Evolutionary conservation across 306 rosid species (phyloP), one percentile per base, ranked within the genome.

Genomic region (Carpinus fangiana): DNA sequence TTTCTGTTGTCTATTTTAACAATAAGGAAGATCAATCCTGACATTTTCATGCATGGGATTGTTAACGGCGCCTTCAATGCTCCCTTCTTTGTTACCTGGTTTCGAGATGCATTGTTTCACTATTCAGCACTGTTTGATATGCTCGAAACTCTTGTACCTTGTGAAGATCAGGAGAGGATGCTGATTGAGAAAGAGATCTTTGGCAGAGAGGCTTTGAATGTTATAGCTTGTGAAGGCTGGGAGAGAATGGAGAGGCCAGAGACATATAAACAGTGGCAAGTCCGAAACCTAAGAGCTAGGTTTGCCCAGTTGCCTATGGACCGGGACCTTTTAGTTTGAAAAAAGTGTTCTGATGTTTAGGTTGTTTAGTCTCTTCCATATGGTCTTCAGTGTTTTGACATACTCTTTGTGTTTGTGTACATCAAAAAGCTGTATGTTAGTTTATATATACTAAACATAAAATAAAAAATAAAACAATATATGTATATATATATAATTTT

Each of bases 191-290:
- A 76, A 68, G 98, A 90, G 81, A 84, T 96, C 59, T 82, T 96
- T 61, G 99, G 99, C 62, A 84, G 88, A 85, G 98, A 96, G 84
- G 96, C 98, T 60, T 76, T 96, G 77, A 96, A 96, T 79, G 98
- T 91, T 11, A 89, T 90, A 84, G 96, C 99, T 62, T 96, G 99
- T 80, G 99, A 96, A 86, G 99, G 99, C 23, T 90, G 88, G 70
- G 98, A 93, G 80, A 87, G 99, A 87, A 93, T 91, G 68, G 99
- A 96, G 86, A 88, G 99, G 76, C 98, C 99, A 3, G 99, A 96
- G 87, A 90, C 99, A 17, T 90, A 93, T 79, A 91, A 88, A 84
- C 99, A 93, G 80, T 96, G 99, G 97, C 98, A 96, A 73, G 88
- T 89, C 51, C 91, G 97, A 11, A 91, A 82, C 83, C 81, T 93